These are phyloP conservation scores for Podila clonocystis DNA, from an alignment of 192 early-diverging fungal genomes.

Conservation along the genomic window DNA sequence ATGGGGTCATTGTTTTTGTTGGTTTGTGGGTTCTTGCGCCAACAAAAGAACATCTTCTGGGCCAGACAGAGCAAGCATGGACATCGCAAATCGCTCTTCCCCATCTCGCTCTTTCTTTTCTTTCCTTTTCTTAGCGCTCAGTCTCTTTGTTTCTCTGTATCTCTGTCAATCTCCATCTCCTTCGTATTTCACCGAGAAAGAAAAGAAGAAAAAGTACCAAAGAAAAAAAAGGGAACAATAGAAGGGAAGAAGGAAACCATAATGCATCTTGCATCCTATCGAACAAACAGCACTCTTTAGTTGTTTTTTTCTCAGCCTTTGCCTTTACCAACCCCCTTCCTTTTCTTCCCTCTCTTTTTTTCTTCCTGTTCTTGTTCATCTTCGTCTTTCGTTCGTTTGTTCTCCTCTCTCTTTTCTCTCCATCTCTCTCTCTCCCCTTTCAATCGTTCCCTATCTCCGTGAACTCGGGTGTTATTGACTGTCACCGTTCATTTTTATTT, in stretches of 20 bases:
- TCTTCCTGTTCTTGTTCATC: neutral
- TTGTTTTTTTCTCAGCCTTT: neutral
- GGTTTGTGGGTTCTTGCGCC: too few species aligned
- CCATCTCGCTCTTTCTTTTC: too few species aligned
- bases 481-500: too few species aligned
- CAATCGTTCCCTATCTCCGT: too few species aligned
- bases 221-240: conserved; percentile 6
- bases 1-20: too few species aligned
- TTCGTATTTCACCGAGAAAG: neutral
- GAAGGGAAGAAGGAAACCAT: neutral
- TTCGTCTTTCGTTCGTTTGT: conserved; percentile 1
- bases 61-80: too few species aligned
- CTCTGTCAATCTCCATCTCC: neutral
- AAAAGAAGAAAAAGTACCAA: neutral
- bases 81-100: too few species aligned
- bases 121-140: too few species aligned
- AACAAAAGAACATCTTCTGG: too few species aligned
- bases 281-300: too few species aligned
- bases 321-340: neutral
- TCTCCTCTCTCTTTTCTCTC: neutral
- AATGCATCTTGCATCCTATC: too few species aligned
- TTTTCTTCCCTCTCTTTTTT: conserved; percentile 3
- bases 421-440: neutral
- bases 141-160: neutral
- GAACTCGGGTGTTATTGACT: too few species aligned